Evolutionary conservation across 495 filamentous ascomycete species (phyloP), one percentile per base, ranked within the genome.

Genomic region (Penicillium silybi): DNA sequence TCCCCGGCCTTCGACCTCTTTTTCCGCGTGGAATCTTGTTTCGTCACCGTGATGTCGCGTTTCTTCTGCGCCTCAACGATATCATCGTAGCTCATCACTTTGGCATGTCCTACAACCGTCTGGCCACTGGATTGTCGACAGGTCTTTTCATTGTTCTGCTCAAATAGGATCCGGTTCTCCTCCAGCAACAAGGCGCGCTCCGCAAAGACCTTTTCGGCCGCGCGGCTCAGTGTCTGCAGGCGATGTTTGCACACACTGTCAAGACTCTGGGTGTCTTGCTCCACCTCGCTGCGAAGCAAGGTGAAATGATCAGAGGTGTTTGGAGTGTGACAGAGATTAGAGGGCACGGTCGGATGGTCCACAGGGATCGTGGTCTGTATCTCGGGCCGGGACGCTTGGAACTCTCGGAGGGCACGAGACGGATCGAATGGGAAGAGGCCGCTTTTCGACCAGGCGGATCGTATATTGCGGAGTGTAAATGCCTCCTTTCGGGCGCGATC

Each of bases 21-120:
- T 56, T 54, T 58, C 58, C 25, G 35, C 43, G 41, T 43, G 46
- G 51, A n/a, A n/a, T n/a, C 22, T 66, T 55, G 17, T 48, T 44
- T 34, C 19, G 40, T 15, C 38, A n/a, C n/a, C n/a, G n/a, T n/a
- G n/a, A 58, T 58, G 44, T 58, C 61, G 44, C 63, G 63, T 55
- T 59, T 56, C 47, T 54, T 62, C 58, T 66, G 61, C 63, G 58
- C 65, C 53, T 61, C 49, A 50, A 65, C 57, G 37, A 71, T 55
- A 52, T 71, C 57, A 0, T 71, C 64, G 58, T 57, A 70, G 59
- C 61, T 70, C 59, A 68, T 68, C 0, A 67, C 66, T 55, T 65
- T 70, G 42, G 61, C 25, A 26, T 26, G 25, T 26, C 25, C 64
- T 57, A 70, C 34, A n/a, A 66, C 44, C 27, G 44, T 27, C 49